A percentile compares a stretch with the other conserved stretches of the same genome.
phyloP scores from a whole-genome alignment of 208 protist genomes.

The Acanthamoeba royreba region DNA sequence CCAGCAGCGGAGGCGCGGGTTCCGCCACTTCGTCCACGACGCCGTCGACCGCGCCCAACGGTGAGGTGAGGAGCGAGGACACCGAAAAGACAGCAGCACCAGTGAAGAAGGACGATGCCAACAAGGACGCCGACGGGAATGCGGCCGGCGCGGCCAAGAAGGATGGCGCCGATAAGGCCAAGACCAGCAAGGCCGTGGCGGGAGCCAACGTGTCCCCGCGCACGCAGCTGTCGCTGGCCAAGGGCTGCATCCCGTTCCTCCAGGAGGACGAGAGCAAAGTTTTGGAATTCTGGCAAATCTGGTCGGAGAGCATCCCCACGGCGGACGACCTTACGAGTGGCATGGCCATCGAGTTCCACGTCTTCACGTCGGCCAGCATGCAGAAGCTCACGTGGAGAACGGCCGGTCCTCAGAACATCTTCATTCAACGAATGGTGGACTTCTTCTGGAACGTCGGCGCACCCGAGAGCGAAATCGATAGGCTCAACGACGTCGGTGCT shows the following conservation, averaged over 20 bases:
- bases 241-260: not conserved
- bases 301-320: not conserved
- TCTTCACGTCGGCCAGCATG: not conserved
- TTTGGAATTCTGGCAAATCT: not conserved
- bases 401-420: constrained; percentile 10
- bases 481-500: constrained; percentile 41
- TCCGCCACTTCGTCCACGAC: too few relatives aligned
- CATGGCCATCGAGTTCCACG: not conserved
- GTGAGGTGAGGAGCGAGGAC: too few relatives aligned
- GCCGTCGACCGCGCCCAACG: too few relatives aligned
- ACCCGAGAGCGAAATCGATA: constrained; percentile 43
- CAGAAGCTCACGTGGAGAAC: not conserved
- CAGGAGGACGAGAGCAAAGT: not conserved
- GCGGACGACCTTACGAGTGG: not conserved
- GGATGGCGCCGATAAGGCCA: too few relatives aligned
- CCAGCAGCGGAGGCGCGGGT: too few relatives aligned
- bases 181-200: not conserved
- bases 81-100: too few relatives aligned
- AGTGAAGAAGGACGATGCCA: too few relatives aligned
- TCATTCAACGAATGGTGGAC: constrained; percentile 53
- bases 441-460: constrained; percentile 57
- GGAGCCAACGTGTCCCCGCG: not conserved
- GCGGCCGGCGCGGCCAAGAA: too few relatives aligned
- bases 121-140: too few relatives aligned
- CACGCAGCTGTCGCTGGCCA: not conserved